A percentile compares a stretch with the other conserved stretches of the same genome.
These are phyloP conservation scores for Pleurotus sapidus DNA, from an alignment of 768 basidiomycete genomes.

Conservation along the genomic window DNA sequence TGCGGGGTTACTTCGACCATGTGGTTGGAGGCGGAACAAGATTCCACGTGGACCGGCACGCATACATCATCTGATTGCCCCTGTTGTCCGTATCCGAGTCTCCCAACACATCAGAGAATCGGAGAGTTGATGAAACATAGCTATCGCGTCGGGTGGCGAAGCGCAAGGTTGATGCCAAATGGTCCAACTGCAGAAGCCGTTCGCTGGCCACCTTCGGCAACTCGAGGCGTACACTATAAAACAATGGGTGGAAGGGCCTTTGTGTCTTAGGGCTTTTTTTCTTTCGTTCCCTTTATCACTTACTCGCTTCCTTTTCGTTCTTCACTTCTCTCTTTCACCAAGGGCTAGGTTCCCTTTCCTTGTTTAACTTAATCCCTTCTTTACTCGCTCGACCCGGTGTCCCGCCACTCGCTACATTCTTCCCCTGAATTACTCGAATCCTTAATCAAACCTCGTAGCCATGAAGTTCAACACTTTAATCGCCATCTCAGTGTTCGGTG, in stretches of 20 bases:
- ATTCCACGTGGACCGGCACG: not conserved
- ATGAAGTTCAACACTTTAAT: conserved; percentile 38
- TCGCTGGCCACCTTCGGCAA: too few species aligned
- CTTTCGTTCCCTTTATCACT: not conserved
- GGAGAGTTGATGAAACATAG: too few species aligned
- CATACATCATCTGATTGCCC: too few species aligned
- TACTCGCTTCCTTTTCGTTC: not conserved
- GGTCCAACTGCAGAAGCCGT: too few species aligned
- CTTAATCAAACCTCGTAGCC: conserved; percentile 13
- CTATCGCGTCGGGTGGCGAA: too few species aligned
- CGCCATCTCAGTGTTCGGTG: conserved; percentile 28
- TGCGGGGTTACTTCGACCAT: not conserved
- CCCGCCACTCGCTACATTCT: conserved; percentile 2
- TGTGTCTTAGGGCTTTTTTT: not conserved
- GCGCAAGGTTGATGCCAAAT: too few species aligned
- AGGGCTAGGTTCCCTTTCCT: conserved; percentile 1
- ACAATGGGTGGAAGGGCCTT: not conserved
- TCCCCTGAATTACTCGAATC: conserved; percentile 12
- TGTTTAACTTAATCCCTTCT: conserved; percentile 9
- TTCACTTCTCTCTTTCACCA: conserved; percentile 1
- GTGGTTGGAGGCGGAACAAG: not conserved
- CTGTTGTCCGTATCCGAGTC: too few species aligned
- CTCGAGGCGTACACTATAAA: not conserved
- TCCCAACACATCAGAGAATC: too few species aligned
- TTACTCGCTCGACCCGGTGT: conserved; percentile 25